Evolutionary conservation across 768 basidiomycete species (phyloP).

Genomic region (Mycena sanguinolenta): DNA sequence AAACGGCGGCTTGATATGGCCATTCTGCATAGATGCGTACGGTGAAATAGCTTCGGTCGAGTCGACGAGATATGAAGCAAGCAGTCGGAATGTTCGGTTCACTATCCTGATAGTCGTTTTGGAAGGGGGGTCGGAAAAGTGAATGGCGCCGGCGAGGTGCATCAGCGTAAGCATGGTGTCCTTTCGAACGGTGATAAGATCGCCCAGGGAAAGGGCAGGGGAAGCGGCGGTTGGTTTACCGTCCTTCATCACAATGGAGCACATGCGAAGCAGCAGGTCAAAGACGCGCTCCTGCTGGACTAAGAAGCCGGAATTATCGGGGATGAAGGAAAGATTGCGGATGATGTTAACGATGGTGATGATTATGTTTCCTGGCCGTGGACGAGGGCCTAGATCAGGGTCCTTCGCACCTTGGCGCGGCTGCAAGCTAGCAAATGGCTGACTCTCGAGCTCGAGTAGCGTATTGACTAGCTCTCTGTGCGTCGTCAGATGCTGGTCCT

Average conservation of each 20-base stretch:
- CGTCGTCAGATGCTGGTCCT: slow-evolving; percentile 62
- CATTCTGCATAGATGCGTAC: slow-evolving; percentile 64
- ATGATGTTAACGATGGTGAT: slow-evolving; percentile 83
- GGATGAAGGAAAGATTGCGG: slow-evolving; percentile 85
- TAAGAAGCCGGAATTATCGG: slow-evolving; percentile 79
- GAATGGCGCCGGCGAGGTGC: slow-evolving; percentile 67
- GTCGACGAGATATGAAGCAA: slow-evolving; percentile 84
- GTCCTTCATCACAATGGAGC: slow-evolving; percentile 58
- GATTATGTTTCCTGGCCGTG: slow-evolving; percentile 77
- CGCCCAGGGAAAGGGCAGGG: slow-evolving; percentile 73
- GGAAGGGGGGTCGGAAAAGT: slow-evolving; percentile 60
- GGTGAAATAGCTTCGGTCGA: slow-evolving; percentile 76
- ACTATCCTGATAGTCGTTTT: slow-evolving; percentile 62
- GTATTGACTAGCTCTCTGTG: slow-evolving; percentile 74
- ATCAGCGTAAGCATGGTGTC: slow-evolving; percentile 81
- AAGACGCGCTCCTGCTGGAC: slow-evolving; percentile 74
- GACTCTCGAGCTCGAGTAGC: slow-evolving; percentile 68
- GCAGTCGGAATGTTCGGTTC: slow-evolving; percentile 71
- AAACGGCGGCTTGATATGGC: slow-evolving; percentile 65
- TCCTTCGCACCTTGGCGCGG: slow-evolving; percentile 65
- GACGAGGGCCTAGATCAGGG: slow-evolving; percentile 65
- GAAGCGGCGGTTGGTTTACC: slow-evolving; percentile 60
- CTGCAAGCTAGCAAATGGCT: slow-evolving; percentile 71
- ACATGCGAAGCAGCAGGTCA: slow-evolving; percentile 78
- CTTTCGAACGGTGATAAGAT: slow-evolving; percentile 80